These are phyloP conservation scores for Phaeomoniella chlamydospora DNA, from an alignment of 2,329 filamentous ascomycete genomes.

Conservation along the genomic window DNA sequence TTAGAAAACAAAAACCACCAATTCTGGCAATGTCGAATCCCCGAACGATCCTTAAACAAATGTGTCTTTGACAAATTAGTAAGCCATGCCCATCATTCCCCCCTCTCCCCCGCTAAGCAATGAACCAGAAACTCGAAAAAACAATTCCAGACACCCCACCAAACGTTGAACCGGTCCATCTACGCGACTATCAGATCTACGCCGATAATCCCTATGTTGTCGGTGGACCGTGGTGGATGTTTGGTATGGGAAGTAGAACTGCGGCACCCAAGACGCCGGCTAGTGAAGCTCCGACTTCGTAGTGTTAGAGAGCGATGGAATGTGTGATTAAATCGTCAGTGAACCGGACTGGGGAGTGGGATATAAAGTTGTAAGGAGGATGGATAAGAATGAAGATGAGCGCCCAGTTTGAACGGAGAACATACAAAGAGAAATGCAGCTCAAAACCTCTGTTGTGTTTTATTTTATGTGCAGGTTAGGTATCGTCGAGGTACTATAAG, in stretches of 20 bases:
- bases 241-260: not conserved
- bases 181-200: constrained; percentile 40
- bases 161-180: constrained; percentile 58
- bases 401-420: no score
- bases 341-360: no score
- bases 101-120: constrained; percentile 3
- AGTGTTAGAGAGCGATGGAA: no score
- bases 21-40: constrained; percentile 82
- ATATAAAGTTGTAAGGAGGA: no score
- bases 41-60: constrained; percentile 81
- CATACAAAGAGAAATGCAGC: no score
- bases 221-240: not conserved
- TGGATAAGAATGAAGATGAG: no score
- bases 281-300: no score
- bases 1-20: constrained; percentile 97
- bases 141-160: constrained; percentile 59
- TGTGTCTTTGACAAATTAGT: constrained; percentile 96
- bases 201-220: constrained; percentile 14
- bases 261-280: not conserved
- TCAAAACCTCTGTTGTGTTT: no score
- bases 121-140: constrained; percentile 61
- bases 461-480: no score
- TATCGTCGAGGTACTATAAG: no score
- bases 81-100: constrained; percentile 22
- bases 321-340: no score